Percentiles rank a stretch among this genome's conserved stretches.
These are phyloP conservation scores for Circinella umbellata DNA, from an alignment of 371 early-diverging fungal genomes.

Conservation along the genomic window DNA sequence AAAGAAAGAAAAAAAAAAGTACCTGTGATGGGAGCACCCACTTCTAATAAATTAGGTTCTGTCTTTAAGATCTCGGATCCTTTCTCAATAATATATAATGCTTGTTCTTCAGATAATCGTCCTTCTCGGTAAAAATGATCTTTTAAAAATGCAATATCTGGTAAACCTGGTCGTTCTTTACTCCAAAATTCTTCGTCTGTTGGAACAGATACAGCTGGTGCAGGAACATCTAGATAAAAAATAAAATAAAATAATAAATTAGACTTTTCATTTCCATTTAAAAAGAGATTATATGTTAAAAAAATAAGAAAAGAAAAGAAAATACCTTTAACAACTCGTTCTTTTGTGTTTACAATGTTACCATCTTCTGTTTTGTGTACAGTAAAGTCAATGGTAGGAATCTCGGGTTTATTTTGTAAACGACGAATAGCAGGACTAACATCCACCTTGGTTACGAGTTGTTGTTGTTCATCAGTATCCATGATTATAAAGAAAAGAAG, in stretches of 20 bases:
- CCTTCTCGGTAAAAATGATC: constrained; percentile 92
- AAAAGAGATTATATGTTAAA: too few species aligned
- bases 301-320: too few species aligned
- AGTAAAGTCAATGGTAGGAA: constrained; percentile 72
- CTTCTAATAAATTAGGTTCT: constrained; percentile 87
- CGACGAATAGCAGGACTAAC: constrained; percentile 27
- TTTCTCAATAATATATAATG: constrained; percentile 78
- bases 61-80: constrained; percentile 75
- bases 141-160: constrained; percentile 82
- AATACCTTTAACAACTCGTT: constrained; percentile 77
- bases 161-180: constrained; percentile 72
- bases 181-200: constrained; percentile 62
- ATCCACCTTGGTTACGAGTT: constrained; percentile 9
- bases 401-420: constrained; percentile 28
- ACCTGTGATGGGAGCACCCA: constrained; percentile 93
- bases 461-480: constrained; percentile 13
- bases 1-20: neutral
- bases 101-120: constrained; percentile 90
- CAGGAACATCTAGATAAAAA: constrained; percentile 52
- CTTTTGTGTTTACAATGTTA: constrained; percentile 73
- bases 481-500: constrained; percentile 11
- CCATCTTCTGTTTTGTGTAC: constrained; percentile 82
- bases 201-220: constrained; percentile 56
- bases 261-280: too few species aligned
- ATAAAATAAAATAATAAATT: neutral